Evolutionary conservation across 345 rosid species (phyloP), one percentile per base, ranked within the genome.

Genomic region (Salix viminalis): DNA sequence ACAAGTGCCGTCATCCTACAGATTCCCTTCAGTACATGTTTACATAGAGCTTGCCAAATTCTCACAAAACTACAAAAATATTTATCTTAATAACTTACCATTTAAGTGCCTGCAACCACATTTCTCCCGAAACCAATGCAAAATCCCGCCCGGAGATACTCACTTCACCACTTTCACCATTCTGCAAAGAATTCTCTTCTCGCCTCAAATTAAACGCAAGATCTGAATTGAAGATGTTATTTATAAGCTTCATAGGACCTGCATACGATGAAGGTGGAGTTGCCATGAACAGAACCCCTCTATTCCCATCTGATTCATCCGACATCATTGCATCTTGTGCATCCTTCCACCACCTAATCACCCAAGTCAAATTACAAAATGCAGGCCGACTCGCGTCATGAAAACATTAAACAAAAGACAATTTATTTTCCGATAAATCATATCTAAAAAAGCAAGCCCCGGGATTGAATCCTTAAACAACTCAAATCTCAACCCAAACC

Each of bases 101-200:
- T 86, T 91, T 96, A 21, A 96, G 91, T 34, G 98, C 97, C 86
- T 85, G 80, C 80, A 96, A 81, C 99, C 99, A 96, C 97, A 91
- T 96, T 74, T 96, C 94, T 41, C 94, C 97, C 2, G 92, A 83
- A 71, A 96, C 95, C 92, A 96, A 89, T 1, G 99, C 99, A 85
- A 82, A 96, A 76, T 94, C 99, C 78, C 94, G 83, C 60, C 97
- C 97, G 2, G 95, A 94, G 77, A 92, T 84, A 62, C 92, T 91
- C 52, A 90, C 97, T 86, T 91, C 96, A 71, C 85, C 89, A 65
- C 86, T 82, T 67, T 90, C 91, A 71, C 85, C 85, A 74, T 86
- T 86, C 79, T 36, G 87, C 73, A 79, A 37, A 23, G 91, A 75
- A 75, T 84, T 91, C 24, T 85, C 94, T 66, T 90, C 98, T 82